Percentiles rank a stretch among this genome's conserved stretches.
phyloP scores from a whole-genome alignment of 2,329 filamentous ascomycete genomes.

The Chaetomiaceae sp. region DNA sequence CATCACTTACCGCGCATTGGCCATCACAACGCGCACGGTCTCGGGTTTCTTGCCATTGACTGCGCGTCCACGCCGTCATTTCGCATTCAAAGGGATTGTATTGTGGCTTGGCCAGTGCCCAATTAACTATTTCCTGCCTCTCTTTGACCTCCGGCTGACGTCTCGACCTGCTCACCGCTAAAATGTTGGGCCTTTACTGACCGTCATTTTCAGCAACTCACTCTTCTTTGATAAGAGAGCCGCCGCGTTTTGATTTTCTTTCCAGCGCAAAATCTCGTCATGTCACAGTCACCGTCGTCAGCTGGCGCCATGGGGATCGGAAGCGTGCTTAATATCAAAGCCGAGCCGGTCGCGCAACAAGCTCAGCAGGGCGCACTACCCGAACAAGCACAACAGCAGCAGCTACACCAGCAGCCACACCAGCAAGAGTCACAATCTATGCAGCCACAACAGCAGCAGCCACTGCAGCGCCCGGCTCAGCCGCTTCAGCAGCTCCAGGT shows the following conservation, averaged over 20 bases:
- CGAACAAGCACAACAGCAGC: constrained; percentile 24
- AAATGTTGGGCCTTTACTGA: constrained; percentile 13
- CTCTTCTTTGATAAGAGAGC: not conserved
- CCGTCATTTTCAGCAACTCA: constrained; percentile 10
- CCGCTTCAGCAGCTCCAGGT: constrained; percentile 33
- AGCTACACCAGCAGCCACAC: constrained; percentile 23
- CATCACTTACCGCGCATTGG: not conserved
- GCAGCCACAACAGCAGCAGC: constrained; percentile 23
- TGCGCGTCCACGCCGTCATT: not conserved
- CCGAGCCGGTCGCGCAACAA: constrained; percentile 27
- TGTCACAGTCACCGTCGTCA: constrained; percentile 39
- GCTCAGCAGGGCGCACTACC: constrained; percentile 21
- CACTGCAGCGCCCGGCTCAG: constrained; percentile 6
- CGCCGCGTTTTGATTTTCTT: not conserved
- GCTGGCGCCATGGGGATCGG: constrained; percentile 51
- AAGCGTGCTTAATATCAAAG: constrained; percentile 50
- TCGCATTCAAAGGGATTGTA: not conserved
- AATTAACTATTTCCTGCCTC: constrained; percentile 1
- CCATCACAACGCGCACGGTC: constrained; percentile 1
- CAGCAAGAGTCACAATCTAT: constrained; percentile 24
- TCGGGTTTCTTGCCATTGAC: not conserved
- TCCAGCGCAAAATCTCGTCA: constrained; percentile 9
- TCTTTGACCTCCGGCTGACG: constrained; percentile 13
- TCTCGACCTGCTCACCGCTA: constrained; percentile 23
- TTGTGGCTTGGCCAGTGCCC: constrained; percentile 19